Conservation (phyloP, 192 early-diverging fungal genomes). For the Podila verticillata region DNA sequence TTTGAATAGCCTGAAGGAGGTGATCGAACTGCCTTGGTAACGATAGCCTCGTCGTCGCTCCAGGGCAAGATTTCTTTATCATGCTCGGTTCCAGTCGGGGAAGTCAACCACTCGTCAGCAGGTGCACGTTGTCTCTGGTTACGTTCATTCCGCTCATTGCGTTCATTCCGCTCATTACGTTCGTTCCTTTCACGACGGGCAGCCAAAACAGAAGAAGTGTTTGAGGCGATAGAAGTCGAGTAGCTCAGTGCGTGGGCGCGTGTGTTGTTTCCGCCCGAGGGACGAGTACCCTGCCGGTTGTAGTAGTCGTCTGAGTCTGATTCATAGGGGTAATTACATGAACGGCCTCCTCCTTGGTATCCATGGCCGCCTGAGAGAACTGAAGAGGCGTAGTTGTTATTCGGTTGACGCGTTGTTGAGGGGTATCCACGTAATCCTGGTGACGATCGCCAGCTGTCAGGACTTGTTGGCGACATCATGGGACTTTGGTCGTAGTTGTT, state of each 20-base stretch:
- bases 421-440: slow-evolving; percentile 39
- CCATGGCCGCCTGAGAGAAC: slow-evolving; percentile 26
- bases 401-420: slow-evolving; percentile 4
- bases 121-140: background rate
- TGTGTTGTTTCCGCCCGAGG: background rate
- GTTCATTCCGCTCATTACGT: slow-evolving; percentile 12
- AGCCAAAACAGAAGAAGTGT: slow-evolving; percentile 33
- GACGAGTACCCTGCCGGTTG: slow-evolving; percentile 19
- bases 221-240: slow-evolving; percentile 38
- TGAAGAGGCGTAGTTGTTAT: slow-evolving; percentile 15
- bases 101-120: slow-evolving; percentile 40
- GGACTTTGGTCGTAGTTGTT: slow-evolving; percentile 40
- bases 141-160: slow-evolving; percentile 12
- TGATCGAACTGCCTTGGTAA: slow-evolving; percentile 37
- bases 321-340: slow-evolving; percentile 13
- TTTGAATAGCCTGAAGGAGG: slow-evolving; percentile 38
- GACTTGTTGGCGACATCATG: slow-evolving; percentile 38
- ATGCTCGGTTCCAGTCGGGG: slow-evolving; percentile 43
- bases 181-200: slow-evolving; percentile 35
- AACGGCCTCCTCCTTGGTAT: slow-evolving; percentile 1
- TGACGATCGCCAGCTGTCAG: slow-evolving; percentile 45
- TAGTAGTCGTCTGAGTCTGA: slow-evolving; percentile 48
- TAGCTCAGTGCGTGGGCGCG: slow-evolving; percentile 23
- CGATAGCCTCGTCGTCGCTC: slow-evolving; percentile 51
- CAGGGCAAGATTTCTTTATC: slow-evolving; percentile 41